A percentile compares a stretch with the other conserved stretches of the same genome.
phyloP scores from a whole-genome alignment of 805 yeast genomes.

The Citeromyces nyonsensis region DNA sequence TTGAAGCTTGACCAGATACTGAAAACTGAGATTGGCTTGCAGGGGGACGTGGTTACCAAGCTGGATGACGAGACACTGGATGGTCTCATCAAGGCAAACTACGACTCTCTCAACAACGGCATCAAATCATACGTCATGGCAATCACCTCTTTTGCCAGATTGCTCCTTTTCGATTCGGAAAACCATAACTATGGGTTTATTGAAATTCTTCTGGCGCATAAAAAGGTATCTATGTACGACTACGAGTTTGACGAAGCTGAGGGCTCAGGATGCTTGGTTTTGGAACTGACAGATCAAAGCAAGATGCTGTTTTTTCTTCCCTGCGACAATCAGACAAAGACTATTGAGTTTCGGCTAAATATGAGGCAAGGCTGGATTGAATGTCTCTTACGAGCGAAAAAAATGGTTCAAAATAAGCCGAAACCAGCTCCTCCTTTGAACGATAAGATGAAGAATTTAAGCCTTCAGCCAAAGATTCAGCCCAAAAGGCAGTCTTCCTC shows the following conservation, averaged over 20 bases:
- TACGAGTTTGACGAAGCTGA: slow-evolving; percentile 55
- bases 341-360: too few relatives aligned
- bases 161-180: slow-evolving; percentile 17
- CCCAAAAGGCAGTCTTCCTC: slow-evolving; percentile 3
- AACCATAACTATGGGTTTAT: slow-evolving; percentile 13
- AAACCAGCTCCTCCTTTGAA: neutral
- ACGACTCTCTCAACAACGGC: slow-evolving; percentile 12
- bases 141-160: slow-evolving; percentile 17
- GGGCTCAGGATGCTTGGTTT: slow-evolving; percentile 43
- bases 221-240: slow-evolving; percentile 61
- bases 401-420: too few relatives aligned
- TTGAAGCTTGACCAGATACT: slow-evolving; percentile 15
- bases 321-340: too few relatives aligned
- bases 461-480: slow-evolving; percentile 3
- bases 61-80: slow-evolving; percentile 15
- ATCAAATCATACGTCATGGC: slow-evolving; percentile 16
- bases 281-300: slow-evolving; percentile 43
- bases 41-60: slow-evolving; percentile 8
- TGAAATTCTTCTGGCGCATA: slow-evolving; percentile 28
- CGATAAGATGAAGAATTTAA: slow-evolving; percentile 2
- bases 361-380: slow-evolving; percentile 49
- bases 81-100: slow-evolving; percentile 14
- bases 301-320: slow-evolving; percentile 39
- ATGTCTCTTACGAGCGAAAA: slow-evolving; percentile 50
- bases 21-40: slow-evolving; percentile 16